Evolutionary conservation across 2,329 filamentous ascomycete genomes (phyloP).

Genomic region (Sporothrix dimorphospora): DNA sequence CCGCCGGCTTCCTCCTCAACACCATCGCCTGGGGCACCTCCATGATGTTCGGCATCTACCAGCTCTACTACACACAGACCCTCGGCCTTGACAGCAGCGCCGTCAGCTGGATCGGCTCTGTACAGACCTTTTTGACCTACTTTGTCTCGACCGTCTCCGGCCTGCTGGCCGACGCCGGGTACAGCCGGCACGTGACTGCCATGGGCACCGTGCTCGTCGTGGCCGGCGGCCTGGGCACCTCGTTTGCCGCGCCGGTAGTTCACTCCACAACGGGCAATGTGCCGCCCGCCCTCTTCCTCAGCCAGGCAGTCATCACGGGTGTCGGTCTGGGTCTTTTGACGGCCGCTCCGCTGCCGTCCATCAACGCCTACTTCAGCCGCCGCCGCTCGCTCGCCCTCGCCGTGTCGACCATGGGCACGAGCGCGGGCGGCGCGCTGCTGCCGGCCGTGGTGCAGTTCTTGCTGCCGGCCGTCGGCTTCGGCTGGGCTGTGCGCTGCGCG

Average conservation of each 20-base stretch:
- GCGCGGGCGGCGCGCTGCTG: slow-evolving; percentile 65
- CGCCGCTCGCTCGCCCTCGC: slow-evolving; percentile 62
- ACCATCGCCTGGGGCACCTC: slow-evolving; percentile 56
- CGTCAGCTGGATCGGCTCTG: slow-evolving; percentile 55
- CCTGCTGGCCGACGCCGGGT: slow-evolving; percentile 55
- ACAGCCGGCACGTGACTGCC: slow-evolving; percentile 47
- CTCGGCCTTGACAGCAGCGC: slow-evolving; percentile 42
- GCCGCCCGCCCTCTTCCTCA: slow-evolving; percentile 47
- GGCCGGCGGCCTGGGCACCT: slow-evolving; percentile 54
- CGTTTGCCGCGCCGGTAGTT: slow-evolving; percentile 54
- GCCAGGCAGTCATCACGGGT: slow-evolving; percentile 59
- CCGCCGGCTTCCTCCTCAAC: slow-evolving; percentile 53
- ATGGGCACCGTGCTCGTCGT: slow-evolving; percentile 49
- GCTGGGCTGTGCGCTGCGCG: slow-evolving; percentile 65
- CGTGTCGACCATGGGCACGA: slow-evolving; percentile 62
- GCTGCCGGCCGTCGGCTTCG: slow-evolving; percentile 64
- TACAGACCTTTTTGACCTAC: slow-evolving; percentile 56
- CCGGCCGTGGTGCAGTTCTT: slow-evolving; percentile 61
- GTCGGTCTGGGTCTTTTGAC: slow-evolving; percentile 60
- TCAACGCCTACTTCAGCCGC: slow-evolving; percentile 62
- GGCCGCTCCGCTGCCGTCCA: slow-evolving; percentile 55
- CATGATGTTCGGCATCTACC: slow-evolving; percentile 53
- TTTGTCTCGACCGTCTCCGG: slow-evolving; percentile 53
- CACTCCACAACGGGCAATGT: slow-evolving; percentile 1
- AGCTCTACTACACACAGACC: slow-evolving; percentile 49